These are phyloP conservation scores for Dalbergia oliveri DNA, from an alignment of 306 rosid species.

Conservation along the genomic window DNA sequence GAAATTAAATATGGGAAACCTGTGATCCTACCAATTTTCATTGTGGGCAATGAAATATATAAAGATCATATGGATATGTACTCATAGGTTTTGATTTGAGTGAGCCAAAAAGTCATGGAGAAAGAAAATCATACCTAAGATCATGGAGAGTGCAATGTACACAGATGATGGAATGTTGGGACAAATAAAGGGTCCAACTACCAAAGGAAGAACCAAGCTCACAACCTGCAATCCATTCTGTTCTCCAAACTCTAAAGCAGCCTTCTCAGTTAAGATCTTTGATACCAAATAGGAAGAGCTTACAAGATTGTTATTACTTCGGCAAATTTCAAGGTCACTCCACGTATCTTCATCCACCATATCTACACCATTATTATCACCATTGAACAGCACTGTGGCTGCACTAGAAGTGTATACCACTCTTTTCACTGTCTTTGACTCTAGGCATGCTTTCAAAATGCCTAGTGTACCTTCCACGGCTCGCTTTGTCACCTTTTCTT, in stretches of 20 bases:
- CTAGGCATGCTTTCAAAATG: slow-evolving; percentile 54
- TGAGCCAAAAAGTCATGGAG: neutral
- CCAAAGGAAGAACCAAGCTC: slow-evolving; percentile 62
- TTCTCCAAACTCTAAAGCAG: slow-evolving; percentile 61
- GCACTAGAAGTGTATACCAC: slow-evolving; percentile 66
- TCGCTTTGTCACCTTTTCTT: slow-evolving; percentile 49
- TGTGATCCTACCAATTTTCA: too few species aligned
- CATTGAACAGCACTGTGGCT: slow-evolving; percentile 36
- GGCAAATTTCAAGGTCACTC: slow-evolving; percentile 60
- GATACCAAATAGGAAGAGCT: slow-evolving; percentile 59
- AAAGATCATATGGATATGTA: too few species aligned
- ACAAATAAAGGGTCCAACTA: slow-evolving; percentile 69
- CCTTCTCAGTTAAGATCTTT: slow-evolving; percentile 60
- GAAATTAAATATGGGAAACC: too few species aligned
- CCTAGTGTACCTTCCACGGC: slow-evolving; percentile 60
- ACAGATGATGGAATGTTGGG: slow-evolving; percentile 57
- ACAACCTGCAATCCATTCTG: slow-evolving; percentile 64
- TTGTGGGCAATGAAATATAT: too few species aligned
- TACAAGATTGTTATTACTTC: neutral
- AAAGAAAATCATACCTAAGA: slow-evolving; percentile 49
- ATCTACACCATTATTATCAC: neutral
- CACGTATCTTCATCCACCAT: slow-evolving; percentile 59
- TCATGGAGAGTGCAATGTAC: slow-evolving; percentile 48
- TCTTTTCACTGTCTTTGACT: slow-evolving; percentile 60
- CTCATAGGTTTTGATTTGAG: too few species aligned